These are phyloP conservation scores for Colletotrichum sp. DNA, from an alignment of 2,329 filamentous ascomycete genomes.

Conservation along the genomic window DNA sequence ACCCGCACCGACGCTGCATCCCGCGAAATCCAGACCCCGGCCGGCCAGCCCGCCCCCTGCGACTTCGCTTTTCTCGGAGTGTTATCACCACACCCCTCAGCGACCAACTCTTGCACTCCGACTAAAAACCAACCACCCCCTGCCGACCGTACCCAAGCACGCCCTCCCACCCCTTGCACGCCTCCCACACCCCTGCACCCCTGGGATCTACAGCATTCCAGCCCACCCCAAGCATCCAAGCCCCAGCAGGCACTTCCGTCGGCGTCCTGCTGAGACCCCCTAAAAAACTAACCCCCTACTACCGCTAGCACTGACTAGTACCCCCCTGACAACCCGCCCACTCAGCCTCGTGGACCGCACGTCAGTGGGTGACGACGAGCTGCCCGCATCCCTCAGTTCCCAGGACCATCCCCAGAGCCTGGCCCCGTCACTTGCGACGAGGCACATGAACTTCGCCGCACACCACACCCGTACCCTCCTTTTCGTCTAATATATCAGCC, in stretches of 20 bases:
- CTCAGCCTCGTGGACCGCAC: conserved; percentile 51
- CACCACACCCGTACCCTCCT: conserved; percentile 26
- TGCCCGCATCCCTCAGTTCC: conserved; percentile 23
- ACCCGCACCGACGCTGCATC: conserved; percentile 16
- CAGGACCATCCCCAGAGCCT: conserved; percentile 7
- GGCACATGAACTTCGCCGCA: conserved; percentile 33
- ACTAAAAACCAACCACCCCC: conserved; percentile 8
- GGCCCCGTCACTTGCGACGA: conserved; percentile 10
- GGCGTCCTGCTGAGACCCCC: conserved; percentile 21
- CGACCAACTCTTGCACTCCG: background rate
- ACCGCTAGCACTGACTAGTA: conserved; percentile 10
- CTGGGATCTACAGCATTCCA: conserved; percentile 22
- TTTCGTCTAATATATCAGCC: conserved; percentile 24
- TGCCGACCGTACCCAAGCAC: background rate
- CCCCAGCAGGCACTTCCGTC: conserved; percentile 21
- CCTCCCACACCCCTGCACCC: conserved; percentile 12
- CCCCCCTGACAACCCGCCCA: conserved; percentile 18
- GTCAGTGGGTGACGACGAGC: conserved; percentile 43
- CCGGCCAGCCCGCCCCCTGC: conserved; percentile 16
- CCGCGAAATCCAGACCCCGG: conserved; percentile 17
- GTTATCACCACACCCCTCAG: background rate
- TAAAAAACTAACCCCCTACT: conserved; percentile 19
- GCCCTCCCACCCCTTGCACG: conserved; percentile 5
- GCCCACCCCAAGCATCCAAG: conserved; percentile 23
- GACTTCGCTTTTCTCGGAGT: background rate